Evolutionary conservation across 192 early-diverging fungal species (phyloP), one percentile per base, ranked within the genome.

Genomic region (Mortierella claussenii): DNA sequence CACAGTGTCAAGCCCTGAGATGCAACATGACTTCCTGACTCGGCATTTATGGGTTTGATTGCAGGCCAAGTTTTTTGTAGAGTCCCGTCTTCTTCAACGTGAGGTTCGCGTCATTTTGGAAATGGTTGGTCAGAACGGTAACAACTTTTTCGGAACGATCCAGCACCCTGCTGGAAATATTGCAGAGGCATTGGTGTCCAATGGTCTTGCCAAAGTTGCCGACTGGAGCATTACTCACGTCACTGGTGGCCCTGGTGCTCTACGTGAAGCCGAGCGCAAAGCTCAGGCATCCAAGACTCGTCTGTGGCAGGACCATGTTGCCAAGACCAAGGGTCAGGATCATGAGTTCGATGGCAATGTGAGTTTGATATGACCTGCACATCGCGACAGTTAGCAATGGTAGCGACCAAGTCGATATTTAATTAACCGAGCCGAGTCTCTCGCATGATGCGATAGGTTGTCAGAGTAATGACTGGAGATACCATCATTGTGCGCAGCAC

Each of bases 161-260:
- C 73, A 84, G 34, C 93, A 94, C 80, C 92, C 95, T 15, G 92
- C 87, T 7, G 96, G 96, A 49, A 95, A 95, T 69, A 99, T 99
- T 79, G 88, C 93, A 36, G 95, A 98, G 74, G 89, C 88, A 26
- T 80, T 99, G 28, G 75, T 99, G 21, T 54, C 81, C 15, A 87
- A 87, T 60, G 95, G 94, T 28, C 85, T 95, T 47, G 98, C 96
- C 18, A 93, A 89, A 59, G 87, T 93, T 42, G 91, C 90, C 21
- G 96, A 97, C 53, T 93, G 94, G 93, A 94, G 91, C 58, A 87
- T 91, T 21, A 81, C 89, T 3, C 60, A 91, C 48, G 87, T 91
- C n/a, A 93, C 92, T 17, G 88, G 86, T 28, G 91, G 88, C 21
- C 85, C 91, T 21, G 80, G 79, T 12, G 86, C 88, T 27, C 84